A percentile compares a stretch with the other conserved stretches of the same genome.
These are phyloP conservation scores for Teunomyces panamensis DNA, from an alignment of 805 yeast genomes.

Conservation along the genomic window DNA sequence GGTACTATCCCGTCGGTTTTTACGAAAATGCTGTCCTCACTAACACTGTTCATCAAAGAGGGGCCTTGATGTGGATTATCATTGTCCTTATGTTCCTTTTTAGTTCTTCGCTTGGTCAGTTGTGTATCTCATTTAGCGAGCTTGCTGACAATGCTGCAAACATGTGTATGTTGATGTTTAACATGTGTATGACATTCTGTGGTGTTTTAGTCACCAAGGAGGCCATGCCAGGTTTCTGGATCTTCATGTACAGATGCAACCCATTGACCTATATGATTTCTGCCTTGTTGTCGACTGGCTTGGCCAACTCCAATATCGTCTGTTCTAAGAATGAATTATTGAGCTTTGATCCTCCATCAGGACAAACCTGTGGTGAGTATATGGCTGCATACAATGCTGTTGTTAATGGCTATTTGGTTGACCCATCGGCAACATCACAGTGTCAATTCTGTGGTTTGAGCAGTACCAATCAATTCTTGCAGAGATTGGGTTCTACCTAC, in stretches of 20 bases:
- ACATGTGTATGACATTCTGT: slow-evolving; percentile 27
- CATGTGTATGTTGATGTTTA: slow-evolving; percentile 21
- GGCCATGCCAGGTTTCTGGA: slow-evolving; percentile 25
- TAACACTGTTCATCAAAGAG: slow-evolving; percentile 23
- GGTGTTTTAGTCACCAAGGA: slow-evolving; percentile 20
- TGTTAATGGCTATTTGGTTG: slow-evolving; percentile 34
- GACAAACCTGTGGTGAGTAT: slow-evolving; percentile 20
- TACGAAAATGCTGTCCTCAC: slow-evolving; percentile 20
- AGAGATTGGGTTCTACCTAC: slow-evolving; percentile 39
- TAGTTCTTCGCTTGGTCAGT: slow-evolving; percentile 22
- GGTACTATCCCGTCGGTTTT: slow-evolving; percentile 23
- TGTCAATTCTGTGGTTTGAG: slow-evolving; percentile 63
- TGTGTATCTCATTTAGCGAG: slow-evolving; percentile 21
- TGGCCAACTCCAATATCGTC: slow-evolving; percentile 16
- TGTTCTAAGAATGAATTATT: slow-evolving; percentile 18
- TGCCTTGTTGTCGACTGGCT: slow-evolving; percentile 11
- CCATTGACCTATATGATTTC: slow-evolving; percentile 24
- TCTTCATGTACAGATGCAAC: slow-evolving; percentile 27
- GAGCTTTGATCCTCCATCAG: slow-evolving; percentile 15
- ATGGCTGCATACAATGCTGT: slow-evolving; percentile 16
- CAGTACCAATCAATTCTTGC: slow-evolving; percentile 60
- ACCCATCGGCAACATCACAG: slow-evolving; percentile 41
- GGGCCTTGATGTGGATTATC: slow-evolving; percentile 36
- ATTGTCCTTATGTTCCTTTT: slow-evolving; percentile 16
- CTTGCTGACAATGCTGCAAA: slow-evolving; percentile 24